Evolutionary conservation across 2,329 filamentous ascomycete species (phyloP), one percentile per base, ranked within the genome.

Genomic region (Neospermospora avenae): DNA sequence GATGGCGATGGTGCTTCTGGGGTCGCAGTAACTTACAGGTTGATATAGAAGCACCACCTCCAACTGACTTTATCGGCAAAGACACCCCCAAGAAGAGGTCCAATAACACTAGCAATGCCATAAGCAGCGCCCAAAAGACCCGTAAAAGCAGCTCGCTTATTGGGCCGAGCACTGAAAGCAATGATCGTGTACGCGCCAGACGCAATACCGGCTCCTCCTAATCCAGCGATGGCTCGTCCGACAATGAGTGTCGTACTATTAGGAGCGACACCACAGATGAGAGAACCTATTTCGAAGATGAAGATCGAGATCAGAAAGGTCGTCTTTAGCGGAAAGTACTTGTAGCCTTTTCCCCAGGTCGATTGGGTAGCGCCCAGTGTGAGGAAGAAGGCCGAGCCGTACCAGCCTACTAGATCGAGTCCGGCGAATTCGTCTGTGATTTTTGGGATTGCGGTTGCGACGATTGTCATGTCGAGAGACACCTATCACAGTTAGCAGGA

Each of bases 381-480:
- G 65, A 82, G 74, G 70, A 82, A 81, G 65, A 80, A 84, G 44
- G 80, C 80, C 16, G 80, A 77, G 2, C 81, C 82, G 65, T 86
- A 86, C 84, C 84, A 87, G 22, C 80, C 79, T 13, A 79, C 63
- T 73, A 71, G 16, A 74, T 78, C 72, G 75, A 77, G 63, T 77
- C 77, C 28, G 76, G 82, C 68, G 80, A 83, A 69, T 75, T 80
- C 54, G 31, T 71, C 77, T 1, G 81, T 83, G 67, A 84, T 83
- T 62, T 79, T 80, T 10, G 81, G 81, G 42, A 84, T 82, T 10
- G 81, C 81, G 0, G 81, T 83, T 3, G 80, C 80, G n/a, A 84
- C 77, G 58, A 84, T 84, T 14, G 80, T 83, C 77, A 80, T 69
- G 55, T 75, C 74, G 31, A 74, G 58, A 24, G 69, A 63, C 24